Evolutionary conservation across 2,329 filamentous ascomycete genomes (phyloP).

Genomic region (Trichoderma koningiopsis): DNA sequence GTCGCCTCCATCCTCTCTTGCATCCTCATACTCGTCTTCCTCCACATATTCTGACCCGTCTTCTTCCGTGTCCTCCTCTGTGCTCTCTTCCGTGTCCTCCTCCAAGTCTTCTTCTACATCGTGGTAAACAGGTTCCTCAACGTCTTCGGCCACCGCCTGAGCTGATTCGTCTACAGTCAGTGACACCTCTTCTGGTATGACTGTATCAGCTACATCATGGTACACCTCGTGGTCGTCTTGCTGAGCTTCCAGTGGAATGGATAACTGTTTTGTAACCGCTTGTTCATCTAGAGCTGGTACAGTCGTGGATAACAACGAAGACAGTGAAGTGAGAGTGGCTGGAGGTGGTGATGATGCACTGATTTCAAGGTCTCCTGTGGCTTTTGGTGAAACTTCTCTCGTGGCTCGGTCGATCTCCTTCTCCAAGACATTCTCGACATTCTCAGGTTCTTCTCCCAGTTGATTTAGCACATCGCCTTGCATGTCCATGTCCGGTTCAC

Average conservation of each 20-base stretch:
- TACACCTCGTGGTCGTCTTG: constrained; percentile 6
- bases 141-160: not conserved
- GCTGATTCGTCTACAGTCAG: not conserved
- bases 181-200: not conserved
- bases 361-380: not conserved
- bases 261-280: constrained; percentile 2
- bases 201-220: not conserved
- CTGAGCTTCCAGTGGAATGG: constrained; percentile 16
- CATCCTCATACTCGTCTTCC: not conserved
- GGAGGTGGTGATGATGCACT: constrained; percentile 8
- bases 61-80: constrained; percentile 20
- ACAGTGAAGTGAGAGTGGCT: not conserved
- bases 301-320: not conserved
- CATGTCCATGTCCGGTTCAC: constrained; percentile 26
- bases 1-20: constrained; percentile 16
- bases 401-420: not conserved
- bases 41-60: not conserved
- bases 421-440: not conserved
- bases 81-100: not conserved
- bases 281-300: not conserved
- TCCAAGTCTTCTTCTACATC: not conserved
- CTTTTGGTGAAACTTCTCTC: not conserved
- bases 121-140: not conserved
- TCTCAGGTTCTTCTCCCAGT: not conserved
- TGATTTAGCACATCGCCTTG: constrained; percentile 6